Percentiles rank a stretch among this genome's conserved stretches.
Evolutionary conservation across 805 yeast genomes (phyloP).

Genomic region (Wickerhamiella domercqiae): DNA sequence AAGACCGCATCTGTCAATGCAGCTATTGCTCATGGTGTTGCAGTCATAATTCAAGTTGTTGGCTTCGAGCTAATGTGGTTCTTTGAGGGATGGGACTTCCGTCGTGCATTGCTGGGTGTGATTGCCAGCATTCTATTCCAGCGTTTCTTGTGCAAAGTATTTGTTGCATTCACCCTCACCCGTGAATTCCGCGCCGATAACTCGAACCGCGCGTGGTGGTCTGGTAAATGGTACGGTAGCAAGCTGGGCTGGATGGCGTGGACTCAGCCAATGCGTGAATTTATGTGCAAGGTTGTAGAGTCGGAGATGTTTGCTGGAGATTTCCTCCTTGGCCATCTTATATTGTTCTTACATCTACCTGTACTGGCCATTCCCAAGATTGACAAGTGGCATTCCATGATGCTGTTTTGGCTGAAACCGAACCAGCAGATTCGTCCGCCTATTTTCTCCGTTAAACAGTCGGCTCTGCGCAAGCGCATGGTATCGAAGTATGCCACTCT

Average conservation of each 20-base stretch:
- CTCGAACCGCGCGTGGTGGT: conserved; percentile 98
- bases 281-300: conserved; percentile 84
- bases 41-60: conserved; percentile 72
- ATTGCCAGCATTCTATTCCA: conserved; percentile 74
- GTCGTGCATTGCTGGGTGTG: conserved; percentile 75
- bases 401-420: conserved; percentile 98
- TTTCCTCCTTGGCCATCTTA: conserved; percentile 79
- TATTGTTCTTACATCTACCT: conserved; percentile 83
- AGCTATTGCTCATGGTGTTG: conserved; percentile 87
- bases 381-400: conserved; percentile 95
- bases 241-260: conserved; percentile 88
- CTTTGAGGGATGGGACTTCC: conserved; percentile 78
- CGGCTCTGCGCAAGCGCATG: conserved; percentile 93
- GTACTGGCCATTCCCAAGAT: conserved; percentile 66
- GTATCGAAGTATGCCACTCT: conserved; percentile 80
- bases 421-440: conserved; percentile 96
- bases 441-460: conserved; percentile 90
- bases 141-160: conserved; percentile 69
- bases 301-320: conserved; percentile 94
- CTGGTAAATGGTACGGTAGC: conserved; percentile 96
- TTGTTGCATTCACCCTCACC: conserved; percentile 65
- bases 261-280: conserved; percentile 94
- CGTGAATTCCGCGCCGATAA: conserved; percentile 95
- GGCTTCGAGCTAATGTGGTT: conserved; percentile 97
- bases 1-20: conserved; percentile 93